These are phyloP conservation scores for Corymbia calophylla DNA, from an alignment of 441 rosid genomes.

Conservation along the genomic window DNA sequence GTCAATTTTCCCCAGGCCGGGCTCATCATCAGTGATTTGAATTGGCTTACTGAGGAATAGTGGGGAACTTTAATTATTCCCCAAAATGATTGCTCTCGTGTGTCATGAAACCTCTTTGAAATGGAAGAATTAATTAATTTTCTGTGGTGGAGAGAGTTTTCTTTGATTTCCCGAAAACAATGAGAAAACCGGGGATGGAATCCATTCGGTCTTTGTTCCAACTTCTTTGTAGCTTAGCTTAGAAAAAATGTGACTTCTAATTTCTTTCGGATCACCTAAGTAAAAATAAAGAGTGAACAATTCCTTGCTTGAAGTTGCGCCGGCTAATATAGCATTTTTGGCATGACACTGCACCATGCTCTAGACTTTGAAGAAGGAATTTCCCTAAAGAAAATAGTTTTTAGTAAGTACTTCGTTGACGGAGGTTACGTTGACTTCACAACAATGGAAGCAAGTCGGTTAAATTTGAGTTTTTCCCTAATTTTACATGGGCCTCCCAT, in stretches of 20 bases:
- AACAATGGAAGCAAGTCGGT: background rate
- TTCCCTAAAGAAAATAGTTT: background rate
- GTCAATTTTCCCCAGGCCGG: background rate
- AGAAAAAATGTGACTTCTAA: fast-evolving
- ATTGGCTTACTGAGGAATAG: background rate
- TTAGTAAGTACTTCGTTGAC: background rate
- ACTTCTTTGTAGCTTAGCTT: background rate
- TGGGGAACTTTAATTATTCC: background rate
- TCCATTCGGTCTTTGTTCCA: background rate
- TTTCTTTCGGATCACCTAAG: background rate
- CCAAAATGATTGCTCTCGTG: background rate
- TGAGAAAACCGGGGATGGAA: background rate
- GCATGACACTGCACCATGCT: background rate
- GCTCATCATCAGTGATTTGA: background rate
- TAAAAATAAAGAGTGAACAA: background rate
- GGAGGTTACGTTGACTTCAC: too few species aligned
- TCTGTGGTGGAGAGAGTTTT: background rate
- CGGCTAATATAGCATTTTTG: fast-evolving
- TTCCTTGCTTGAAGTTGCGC: background rate
- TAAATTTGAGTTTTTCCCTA: background rate
- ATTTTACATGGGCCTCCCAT: background rate
- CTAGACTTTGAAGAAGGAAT: background rate
- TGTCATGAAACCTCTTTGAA: background rate
- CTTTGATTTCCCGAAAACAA: background rate
- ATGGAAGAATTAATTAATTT: background rate